phyloP scores from a whole-genome alignment of 768 basidiomycete species.

The Hericium rajendrae region DNA sequence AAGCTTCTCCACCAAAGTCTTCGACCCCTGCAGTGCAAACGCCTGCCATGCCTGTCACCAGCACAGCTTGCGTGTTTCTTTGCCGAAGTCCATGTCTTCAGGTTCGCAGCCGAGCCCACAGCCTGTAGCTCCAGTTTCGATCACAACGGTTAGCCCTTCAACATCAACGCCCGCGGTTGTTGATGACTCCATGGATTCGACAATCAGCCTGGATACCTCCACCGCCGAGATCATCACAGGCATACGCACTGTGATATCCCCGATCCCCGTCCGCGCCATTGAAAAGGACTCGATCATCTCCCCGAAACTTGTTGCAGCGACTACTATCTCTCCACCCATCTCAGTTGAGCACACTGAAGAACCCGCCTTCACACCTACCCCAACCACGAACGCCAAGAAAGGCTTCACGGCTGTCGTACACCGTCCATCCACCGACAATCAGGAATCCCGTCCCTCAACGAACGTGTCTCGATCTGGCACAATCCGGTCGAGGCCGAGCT shows the following conservation, averaged over 20 bases:
- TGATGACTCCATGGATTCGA: not conserved
- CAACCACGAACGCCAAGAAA: conserved; percentile 14
- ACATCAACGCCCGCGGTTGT: not conserved
- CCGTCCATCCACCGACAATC: conserved; percentile 13
- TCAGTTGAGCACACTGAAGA: conserved; percentile 11
- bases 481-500: conserved; percentile 7
- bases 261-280: not conserved
- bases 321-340: not conserved
- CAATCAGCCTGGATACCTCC: not conserved
- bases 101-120: no score
- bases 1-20: no score
- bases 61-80: no score
- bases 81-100: no score
- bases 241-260: not conserved
- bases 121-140: no score
- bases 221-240: not conserved
- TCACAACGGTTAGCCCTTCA: not conserved
- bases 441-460: not conserved
- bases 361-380: conserved; percentile 13
- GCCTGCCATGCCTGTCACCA: no score
- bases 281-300: not conserved
- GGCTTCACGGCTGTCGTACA: conserved; percentile 27
- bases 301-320: not conserved
- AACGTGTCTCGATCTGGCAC: conserved; percentile 10
- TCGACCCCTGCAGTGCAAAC: no score